Base-by-base conservation (phyloP, 192 early-diverging fungal species). In the Rhizophagus prolifer region DNA sequence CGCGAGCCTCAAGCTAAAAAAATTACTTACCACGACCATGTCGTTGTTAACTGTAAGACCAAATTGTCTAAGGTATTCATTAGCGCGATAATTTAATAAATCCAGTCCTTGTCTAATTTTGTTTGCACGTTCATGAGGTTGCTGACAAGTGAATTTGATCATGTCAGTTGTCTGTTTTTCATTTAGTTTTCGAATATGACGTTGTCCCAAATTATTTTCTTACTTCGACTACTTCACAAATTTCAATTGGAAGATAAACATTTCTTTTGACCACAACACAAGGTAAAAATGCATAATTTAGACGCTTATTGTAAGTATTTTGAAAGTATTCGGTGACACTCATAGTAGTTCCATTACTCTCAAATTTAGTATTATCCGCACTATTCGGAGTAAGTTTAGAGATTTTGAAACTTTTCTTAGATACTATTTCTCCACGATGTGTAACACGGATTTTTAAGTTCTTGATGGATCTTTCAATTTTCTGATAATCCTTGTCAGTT, bases 171-270 rank as follows among this genome's bases (percentile, higher is more conserved):
- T 54, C 16, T 54, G 50, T 21, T 21, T 54, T 6, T 21, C 50
- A 21, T 21, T 54, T 7, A 54, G 50, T 16, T 54, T 54, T 16
- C 50, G 50, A 21, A 54, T 54, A 54, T 54, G 19, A 54, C 50
- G 50, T 21, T 54, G 50, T 21, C 50, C 50, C 50, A n/a, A n/a
- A n/a, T n/a, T n/a, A 38, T 1, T 41, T 3, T 41, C 44, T 58
- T 68, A 80, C 82, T 58, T 80, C 70, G 72, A 91, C 82, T 47
- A 99, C 87, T 31, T 88, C 86, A 84, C 95, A 96, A 41, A 97
- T 86, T 85, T 99, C 97, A 84, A 99, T 91, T 46, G 97, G 97
- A 59, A 98, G 81, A 69, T 90, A 88, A 28, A 86, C 77, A 70
- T 89, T 88, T 64, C 88, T 88, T 28, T 86, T 82, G 31, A 95